Evolutionary conservation across 2,329 filamentous ascomycete genomes (phyloP).

Genomic region (Colletotrichum sp.): DNA sequence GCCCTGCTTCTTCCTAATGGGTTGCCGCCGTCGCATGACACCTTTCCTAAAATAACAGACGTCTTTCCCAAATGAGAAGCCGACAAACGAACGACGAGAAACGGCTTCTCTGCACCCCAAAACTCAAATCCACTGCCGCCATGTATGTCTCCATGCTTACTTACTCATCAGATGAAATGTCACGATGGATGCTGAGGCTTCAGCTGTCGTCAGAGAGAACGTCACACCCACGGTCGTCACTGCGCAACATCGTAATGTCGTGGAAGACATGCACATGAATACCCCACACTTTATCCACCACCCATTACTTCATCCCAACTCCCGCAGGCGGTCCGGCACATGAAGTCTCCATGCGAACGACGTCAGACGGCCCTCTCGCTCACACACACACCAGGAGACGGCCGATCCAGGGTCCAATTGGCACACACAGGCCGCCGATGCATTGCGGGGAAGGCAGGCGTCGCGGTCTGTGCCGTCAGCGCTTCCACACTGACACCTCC

Average conservation of each 20-base stretch:
- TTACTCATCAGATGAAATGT: background rate
- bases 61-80: background rate
- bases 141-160: background rate
- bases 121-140: background rate
- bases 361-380: background rate
- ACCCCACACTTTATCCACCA: background rate
- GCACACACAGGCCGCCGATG: background rate
- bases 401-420: constrained; percentile 1
- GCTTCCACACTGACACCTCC: background rate
- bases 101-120: background rate
- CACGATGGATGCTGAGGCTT: background rate
- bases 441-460: background rate
- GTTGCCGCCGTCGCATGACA: background rate
- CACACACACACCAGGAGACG: background rate
- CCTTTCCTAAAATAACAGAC: background rate
- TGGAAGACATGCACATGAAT: background rate
- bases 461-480: background rate
- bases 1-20: background rate
- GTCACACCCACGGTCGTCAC: background rate
- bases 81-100: background rate
- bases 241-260: background rate
- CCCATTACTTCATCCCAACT: background rate
- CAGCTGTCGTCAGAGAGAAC: background rate
- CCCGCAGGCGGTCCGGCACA: background rate
- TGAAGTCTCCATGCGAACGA: background rate